Percentiles rank a stretch among this genome's conserved stretches.
Evolutionary conservation across 1,284 basidiomycete genomes (phyloP).

Genomic region (Heterobasidion irregulare): DNA sequence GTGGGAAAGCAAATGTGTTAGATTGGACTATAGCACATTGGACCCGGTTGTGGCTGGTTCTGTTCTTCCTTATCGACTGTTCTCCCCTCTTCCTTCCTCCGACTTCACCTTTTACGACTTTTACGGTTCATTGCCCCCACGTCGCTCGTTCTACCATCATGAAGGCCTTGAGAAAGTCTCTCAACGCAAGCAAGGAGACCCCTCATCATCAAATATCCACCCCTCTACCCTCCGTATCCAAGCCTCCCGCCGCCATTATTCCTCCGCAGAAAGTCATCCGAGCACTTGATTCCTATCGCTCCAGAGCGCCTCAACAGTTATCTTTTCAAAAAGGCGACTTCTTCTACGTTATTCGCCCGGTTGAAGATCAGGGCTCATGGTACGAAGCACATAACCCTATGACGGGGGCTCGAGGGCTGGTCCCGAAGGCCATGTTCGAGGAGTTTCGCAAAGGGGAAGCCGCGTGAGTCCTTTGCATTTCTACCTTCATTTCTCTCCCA

Average conservation of each 20-base stretch:
- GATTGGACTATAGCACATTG: neutral
- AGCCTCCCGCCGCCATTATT: constrained; percentile 59
- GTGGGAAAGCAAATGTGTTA: constrained; percentile 4
- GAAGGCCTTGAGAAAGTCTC: constrained; percentile 83
- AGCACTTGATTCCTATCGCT: constrained; percentile 65
- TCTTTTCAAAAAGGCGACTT: constrained; percentile 95
- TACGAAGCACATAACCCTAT: constrained; percentile 91
- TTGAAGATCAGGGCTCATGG: constrained; percentile 48
- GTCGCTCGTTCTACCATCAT: constrained; percentile 32
- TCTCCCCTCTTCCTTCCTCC: constrained; percentile 16
- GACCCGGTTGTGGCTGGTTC: constrained; percentile 3
- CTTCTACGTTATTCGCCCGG: constrained; percentile 88
- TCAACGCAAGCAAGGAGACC: constrained; percentile 59
- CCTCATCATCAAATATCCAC: constrained; percentile 64
- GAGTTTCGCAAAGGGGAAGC: constrained; percentile 71
- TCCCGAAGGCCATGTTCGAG: constrained; percentile 82
- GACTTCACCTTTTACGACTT: constrained; percentile 5
- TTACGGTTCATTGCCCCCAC: constrained; percentile 12
- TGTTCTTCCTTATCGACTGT: constrained; percentile 1
- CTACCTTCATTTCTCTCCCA: neutral
- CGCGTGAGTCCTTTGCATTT: constrained; percentile 37
- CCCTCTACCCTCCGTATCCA: constrained; percentile 55
- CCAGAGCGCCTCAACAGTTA: constrained; percentile 79
- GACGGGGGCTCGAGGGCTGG: constrained; percentile 85
- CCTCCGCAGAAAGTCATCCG: constrained; percentile 96